These are phyloP conservation scores for Sporodiniella umbellata DNA, from an alignment of 371 early-diverging fungal species.

Conservation along the genomic window DNA sequence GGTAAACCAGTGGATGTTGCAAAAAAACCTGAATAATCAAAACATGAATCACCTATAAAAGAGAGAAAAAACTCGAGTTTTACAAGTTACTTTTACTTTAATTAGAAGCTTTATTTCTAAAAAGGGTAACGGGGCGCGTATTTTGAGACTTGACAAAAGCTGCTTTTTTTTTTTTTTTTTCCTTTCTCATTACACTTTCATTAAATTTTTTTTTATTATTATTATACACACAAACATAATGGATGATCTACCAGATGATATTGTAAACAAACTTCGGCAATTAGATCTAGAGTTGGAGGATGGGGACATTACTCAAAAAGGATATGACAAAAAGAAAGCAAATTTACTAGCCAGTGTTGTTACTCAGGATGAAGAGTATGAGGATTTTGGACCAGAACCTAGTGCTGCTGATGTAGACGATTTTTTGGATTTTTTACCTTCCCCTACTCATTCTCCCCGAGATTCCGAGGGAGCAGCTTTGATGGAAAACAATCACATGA, in stretches of 20 bases:
- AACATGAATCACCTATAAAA: too few species aligned
- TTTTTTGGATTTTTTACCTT: constrained; percentile 47
- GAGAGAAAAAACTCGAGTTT: neutral
- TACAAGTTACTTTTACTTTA: too few species aligned
- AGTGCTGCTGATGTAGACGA: constrained; percentile 54
- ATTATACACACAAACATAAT: constrained; percentile 1
- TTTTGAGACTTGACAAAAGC: too few species aligned
- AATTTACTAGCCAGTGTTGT: constrained; percentile 26
- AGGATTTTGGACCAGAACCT: constrained; percentile 41
- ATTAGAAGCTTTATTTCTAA: too few species aligned
- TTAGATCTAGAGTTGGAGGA: constrained; percentile 62
- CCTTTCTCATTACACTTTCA: neutral
- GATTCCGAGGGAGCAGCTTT: constrained; percentile 13
- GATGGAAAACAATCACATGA: constrained; percentile 27
- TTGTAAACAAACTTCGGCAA: constrained; percentile 48
- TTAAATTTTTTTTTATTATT: neutral
- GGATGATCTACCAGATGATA: constrained; percentile 43
- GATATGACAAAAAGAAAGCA: constrained; percentile 61
- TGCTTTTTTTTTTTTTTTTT: neutral
- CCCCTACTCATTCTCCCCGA: constrained; percentile 45
- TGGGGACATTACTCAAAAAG: constrained; percentile 70
- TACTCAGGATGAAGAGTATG: too few species aligned
- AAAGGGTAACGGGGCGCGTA: too few species aligned
- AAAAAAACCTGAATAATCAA: too few species aligned
- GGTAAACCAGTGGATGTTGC: constrained; percentile 36